Evolutionary conservation across 768 basidiomycete species (phyloP), one percentile per base, ranked within the genome.

Genomic region (Lentinula sp.): DNA sequence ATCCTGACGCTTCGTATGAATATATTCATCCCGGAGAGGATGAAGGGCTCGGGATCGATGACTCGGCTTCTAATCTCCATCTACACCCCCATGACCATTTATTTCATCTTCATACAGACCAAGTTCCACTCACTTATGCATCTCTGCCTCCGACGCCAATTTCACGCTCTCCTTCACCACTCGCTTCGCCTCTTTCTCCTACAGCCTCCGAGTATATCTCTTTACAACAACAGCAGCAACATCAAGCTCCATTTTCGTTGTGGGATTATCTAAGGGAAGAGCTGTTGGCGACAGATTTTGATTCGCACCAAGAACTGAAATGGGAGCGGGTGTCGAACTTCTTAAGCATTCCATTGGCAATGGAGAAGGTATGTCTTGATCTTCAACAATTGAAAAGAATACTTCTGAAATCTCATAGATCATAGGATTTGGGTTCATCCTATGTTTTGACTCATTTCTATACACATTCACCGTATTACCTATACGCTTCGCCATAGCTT

Each of bases 381-480:
- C 32, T 10, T 43, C 11, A 28, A 9, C 39, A 7, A 28, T 52
- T 32, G 21, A 37, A 56, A 42, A 62, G n/a, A 8, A n/a, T 3
- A 66, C 35, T 68, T 63, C 16, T 16, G 4, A 42, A 35, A 23
- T 16, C 13, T 8, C 9, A 1, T 65, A 96, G 95, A 91, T 95
- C 18, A 88, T 97, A 56, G 79, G 88, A 23, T 97, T 98, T 71
- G 97, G 97, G 39, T 90, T 91, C 66, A 76, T 97, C 31, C 82
- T 98, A 40, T 99, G 97, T 73, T 80, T 98, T 55, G 97, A 99
- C 71, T 94, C 95, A 1, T 98, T 98, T 75, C 83, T 99, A 1
- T 97, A 98, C 74, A 95, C 93, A 0, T 98, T 99, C 76, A 99
- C 97, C 16, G 92, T 99, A 66, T 85, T 97, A 9, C 97, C 97